Base-by-base conservation (phyloP, 768 basidiomycete species). In the Termitomyces bulborhizus region DNA sequence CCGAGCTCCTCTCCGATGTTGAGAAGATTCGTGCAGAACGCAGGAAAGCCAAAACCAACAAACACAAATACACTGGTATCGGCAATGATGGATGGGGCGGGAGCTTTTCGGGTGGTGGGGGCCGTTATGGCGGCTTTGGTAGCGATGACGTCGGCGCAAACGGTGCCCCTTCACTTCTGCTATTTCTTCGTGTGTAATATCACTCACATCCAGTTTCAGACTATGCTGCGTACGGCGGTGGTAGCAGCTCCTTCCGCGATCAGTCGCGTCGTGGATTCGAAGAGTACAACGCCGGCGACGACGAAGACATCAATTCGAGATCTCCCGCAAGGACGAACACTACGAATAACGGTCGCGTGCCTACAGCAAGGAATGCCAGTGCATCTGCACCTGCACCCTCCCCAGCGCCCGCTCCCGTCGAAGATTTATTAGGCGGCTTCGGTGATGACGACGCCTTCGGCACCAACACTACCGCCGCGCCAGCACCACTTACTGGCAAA, bases 281-380 rank as follows among this genome's bases (percentile, higher is more conserved):
- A 63, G 95, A 98, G 68, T 99, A 99, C 69, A 90, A 96, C 60
- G 97, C 96, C 12, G 96, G 96, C 1, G 93, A 93, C 56, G 95
- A 98, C 57, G 93, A 96, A 58, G 65, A 74, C 34, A 58, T 68
- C 16, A 60, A 68, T 44, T 66, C 71, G 42, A 58, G 71, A 66
- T 58, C 77, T 69, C 51, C 75, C 69, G 50, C 24, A 21, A 49
- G 56, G 41, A 57, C 74, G 44, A 59, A 50, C 65, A 21, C 62
- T 63, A 21, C 34, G 36, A 37, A 55, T 66, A 52, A 40, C 6
- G 56, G 58, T 41, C 53, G 61, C 27, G 59, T 64, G n/a, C 61
- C 66, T 26, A 66, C 76, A 32, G 56, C 65, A 37, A 66, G 75
- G 46, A 79, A 75, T 54, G 57, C 72, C 1, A 73, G 70, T 50